Percentiles rank a stretch among this genome's conserved stretches.
phyloP scores from a whole-genome alignment of 306 rosid species.

The Vigna unguiculata region DNA sequence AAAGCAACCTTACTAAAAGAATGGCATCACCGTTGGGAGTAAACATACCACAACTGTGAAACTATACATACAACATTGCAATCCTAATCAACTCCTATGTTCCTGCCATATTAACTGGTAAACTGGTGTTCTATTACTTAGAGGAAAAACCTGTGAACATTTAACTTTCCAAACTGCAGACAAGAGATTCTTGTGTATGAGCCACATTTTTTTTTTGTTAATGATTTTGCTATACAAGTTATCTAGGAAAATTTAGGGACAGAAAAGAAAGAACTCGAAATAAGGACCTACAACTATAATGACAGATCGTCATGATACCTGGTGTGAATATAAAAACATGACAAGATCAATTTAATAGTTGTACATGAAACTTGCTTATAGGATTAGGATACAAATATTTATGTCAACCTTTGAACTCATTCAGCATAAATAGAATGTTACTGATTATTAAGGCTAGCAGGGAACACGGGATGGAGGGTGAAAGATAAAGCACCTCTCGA shows the following conservation, averaged over 20 bases:
- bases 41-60: not conserved
- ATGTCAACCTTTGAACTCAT: conserved; percentile 1
- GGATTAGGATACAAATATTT: too few relatives aligned
- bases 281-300: not conserved
- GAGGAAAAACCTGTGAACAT: not conserved
- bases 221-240: not conserved
- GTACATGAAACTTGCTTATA: too few relatives aligned
- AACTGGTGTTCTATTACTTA: not conserved
- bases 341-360: too few relatives aligned
- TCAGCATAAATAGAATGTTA: conserved; percentile 20
- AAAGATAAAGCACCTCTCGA: conserved; percentile 65
- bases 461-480: not conserved
- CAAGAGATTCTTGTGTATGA: not conserved
- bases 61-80: not conserved
- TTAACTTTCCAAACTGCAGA: too few relatives aligned
- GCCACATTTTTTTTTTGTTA: too few relatives aligned
- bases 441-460: conserved; percentile 25
- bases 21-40: not conserved
- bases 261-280: not conserved
- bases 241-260: conserved; percentile 1
- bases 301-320: not conserved
- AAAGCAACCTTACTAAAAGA: not conserved
- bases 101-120: not conserved
- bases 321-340: too few relatives aligned
- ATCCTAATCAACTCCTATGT: not conserved